Evolutionary conservation across 2,329 filamentous ascomycete species (phyloP), one percentile per base, ranked within the genome.

Genomic region (Cytospora paraplurivora): DNA sequence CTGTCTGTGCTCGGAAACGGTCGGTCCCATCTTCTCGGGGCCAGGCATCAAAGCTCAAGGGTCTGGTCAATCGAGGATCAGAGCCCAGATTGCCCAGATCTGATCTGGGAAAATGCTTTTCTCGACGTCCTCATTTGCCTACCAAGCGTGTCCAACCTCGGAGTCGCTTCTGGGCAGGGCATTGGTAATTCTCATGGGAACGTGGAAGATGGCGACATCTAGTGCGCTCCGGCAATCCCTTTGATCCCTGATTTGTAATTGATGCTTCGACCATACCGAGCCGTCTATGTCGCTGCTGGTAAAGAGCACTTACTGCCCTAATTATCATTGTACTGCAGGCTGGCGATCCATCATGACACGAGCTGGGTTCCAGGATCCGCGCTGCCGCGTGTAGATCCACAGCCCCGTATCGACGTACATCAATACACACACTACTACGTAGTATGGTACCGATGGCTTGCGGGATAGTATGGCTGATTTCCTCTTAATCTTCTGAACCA

Each of bases 341-440:
- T 65, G 53, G 59, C 53, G 37, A 59, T 50, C 62, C 59, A 58
- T 54, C 32, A 59, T 58, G 54, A 64, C 50, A 53, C 60, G 59
- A 64, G 33, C 54, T 49, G 47, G 58, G 54, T 62, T 54, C 53
- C 62, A 64, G 58, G 62, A 56, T 62, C 52, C 41, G 52, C 34
- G 21, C 54, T 41, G 54, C 63, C 37, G 62, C 37, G 62, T 52
- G 34, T 10, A 44, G 60, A 58, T 59, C 61, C 61, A 54, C 54
- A 57, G 55, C 62, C 62, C 57, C 58, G 49, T 56, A 41, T 56
- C 34, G 47, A 50, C 41, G 38, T 41, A n/a, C 38, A 51, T 13
- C 27, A 51, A 33, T 34, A 44, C 47, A 59, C 19, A 59, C 38
- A 4, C 15, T n/a, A 19, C 13, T 12, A 17, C 32, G 15, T 34